phyloP scores from a whole-genome alignment of 148 eudicot genomes.

The Diospyros kaki region DNA sequence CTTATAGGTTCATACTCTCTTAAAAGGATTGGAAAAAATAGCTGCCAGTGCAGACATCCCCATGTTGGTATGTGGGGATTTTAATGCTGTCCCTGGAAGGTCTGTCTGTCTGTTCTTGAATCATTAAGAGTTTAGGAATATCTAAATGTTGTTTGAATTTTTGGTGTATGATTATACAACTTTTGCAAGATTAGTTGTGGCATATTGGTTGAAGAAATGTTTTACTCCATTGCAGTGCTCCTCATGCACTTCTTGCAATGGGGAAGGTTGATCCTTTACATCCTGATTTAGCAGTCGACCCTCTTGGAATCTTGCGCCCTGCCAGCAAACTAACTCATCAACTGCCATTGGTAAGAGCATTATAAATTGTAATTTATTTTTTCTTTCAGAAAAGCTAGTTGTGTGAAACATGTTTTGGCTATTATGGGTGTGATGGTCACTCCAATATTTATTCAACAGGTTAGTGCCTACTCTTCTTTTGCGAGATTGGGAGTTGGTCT shows the following conservation, averaged over 20 bases:
- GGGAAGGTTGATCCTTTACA: constrained; percentile 91
- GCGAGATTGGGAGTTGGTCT: constrained; percentile 65
- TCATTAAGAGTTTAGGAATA: neutral
- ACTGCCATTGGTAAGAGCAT: constrained; percentile 68
- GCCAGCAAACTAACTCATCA: constrained; percentile 70
- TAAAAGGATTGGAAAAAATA: constrained; percentile 96
- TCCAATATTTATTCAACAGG: constrained; percentile 35
- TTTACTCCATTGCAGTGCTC: constrained; percentile 60
- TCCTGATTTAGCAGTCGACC: constrained; percentile 78
- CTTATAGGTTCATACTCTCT: constrained; percentile 79
- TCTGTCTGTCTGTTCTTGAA: constrained; percentile 21
- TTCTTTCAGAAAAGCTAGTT: neutral
- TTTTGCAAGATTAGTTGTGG: neutral
- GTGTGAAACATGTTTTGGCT: neutral
- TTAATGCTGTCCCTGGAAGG: constrained; percentile 94
- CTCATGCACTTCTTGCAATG: constrained; percentile 91
- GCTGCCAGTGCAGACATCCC: constrained; percentile 98
- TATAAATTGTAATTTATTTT: neutral
- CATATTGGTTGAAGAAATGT: neutral
- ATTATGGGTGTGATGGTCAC: neutral
- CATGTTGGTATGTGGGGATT: constrained; percentile 98
- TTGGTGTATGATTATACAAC: neutral
- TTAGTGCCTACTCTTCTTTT: constrained; percentile 95
- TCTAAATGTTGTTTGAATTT: neutral
- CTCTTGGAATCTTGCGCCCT: constrained; percentile 84